Conservation (phyloP, 2,329 filamentous ascomycete genomes). For the Acephala macrosclerotiorum region DNA sequence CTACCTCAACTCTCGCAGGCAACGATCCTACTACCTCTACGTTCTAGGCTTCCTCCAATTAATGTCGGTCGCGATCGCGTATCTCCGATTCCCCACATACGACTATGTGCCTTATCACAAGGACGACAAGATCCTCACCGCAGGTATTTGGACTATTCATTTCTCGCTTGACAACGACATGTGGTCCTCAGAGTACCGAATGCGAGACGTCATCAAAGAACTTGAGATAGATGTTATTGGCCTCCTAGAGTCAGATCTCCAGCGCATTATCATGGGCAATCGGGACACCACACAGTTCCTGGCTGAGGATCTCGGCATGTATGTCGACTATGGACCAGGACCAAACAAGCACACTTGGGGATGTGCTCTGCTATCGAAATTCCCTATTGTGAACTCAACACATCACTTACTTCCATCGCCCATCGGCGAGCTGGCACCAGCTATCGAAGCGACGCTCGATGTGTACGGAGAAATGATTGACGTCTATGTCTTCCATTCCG, state of each 20-base stretch:
- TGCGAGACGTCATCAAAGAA: conserved; percentile 89
- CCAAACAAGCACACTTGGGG: conserved; percentile 99
- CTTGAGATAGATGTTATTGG: conserved; percentile 97
- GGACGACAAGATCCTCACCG: conserved; percentile 86
- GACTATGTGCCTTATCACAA: conserved; percentile 91
- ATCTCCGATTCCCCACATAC: conserved; percentile 90
- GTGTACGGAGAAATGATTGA: conserved; percentile 91
- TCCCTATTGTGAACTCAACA: conserved; percentile 95
- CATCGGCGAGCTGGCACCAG: conserved; percentile 92
- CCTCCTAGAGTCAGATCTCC: conserved; percentile 90
- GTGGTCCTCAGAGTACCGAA: conserved; percentile 96
- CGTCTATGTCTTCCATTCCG: conserved; percentile 98
- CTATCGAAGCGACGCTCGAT: conserved; percentile 95
- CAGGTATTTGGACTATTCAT: conserved; percentile 98
- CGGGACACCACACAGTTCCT: conserved; percentile 94
- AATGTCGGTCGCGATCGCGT: conserved; percentile 80
- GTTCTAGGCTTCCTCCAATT: conserved; percentile 80
- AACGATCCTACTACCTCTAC: conserved; percentile 73
- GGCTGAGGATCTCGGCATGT: conserved; percentile 97
- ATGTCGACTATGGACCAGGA: conserved; percentile 94
- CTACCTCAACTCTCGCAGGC: conserved; percentile 54
- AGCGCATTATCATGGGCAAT: conserved; percentile 99
- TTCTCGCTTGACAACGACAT: conserved; percentile 98
- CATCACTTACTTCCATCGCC: conserved; percentile 94
- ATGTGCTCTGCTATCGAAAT: conserved; percentile 90